A percentile compares a stretch with the other conserved stretches of the same genome.
These are phyloP conservation scores for Penicillium alfredii DNA, from an alignment of 495 filamentous ascomycete genomes.

Conservation along the genomic window DNA sequence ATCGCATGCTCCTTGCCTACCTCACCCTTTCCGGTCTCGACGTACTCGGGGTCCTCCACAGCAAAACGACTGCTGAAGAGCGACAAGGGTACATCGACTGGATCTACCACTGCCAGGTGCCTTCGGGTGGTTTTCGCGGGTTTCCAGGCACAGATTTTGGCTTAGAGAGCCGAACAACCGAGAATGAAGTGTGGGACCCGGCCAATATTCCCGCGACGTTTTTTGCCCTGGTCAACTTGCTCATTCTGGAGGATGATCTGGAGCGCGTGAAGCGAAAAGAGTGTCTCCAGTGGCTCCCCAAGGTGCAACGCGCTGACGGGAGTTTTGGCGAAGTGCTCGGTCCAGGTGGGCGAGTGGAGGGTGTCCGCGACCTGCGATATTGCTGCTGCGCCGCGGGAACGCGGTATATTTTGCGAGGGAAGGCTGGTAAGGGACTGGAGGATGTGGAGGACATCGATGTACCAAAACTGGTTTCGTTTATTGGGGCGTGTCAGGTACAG, in stretches of 20 bases:
- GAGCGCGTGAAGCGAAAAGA: constrained; percentile 58
- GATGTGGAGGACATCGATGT: constrained; percentile 70
- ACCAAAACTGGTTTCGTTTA: constrained; percentile 59
- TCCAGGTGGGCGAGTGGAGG: constrained; percentile 55
- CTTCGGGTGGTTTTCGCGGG: constrained; percentile 72
- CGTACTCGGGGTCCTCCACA: constrained; percentile 58
- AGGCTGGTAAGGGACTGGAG: constrained; percentile 44
- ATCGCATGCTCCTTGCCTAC: constrained; percentile 81
- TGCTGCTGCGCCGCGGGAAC: constrained; percentile 77
- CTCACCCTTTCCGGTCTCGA: constrained; percentile 84
- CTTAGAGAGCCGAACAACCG: constrained; percentile 31
- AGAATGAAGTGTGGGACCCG: constrained; percentile 62
- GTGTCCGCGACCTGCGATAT: constrained; percentile 78
- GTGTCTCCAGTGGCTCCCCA: constrained; percentile 67
- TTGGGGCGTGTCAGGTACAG: constrained; percentile 61
- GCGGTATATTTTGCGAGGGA: constrained; percentile 73
- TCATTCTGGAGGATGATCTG: constrained; percentile 70
- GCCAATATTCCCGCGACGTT: constrained; percentile 81
- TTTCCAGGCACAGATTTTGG: constrained; percentile 63
- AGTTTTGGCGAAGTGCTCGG: constrained; percentile 83
- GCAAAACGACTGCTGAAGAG: constrained; percentile 51
- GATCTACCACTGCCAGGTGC: constrained; percentile 71
- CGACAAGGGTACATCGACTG: constrained; percentile 57
- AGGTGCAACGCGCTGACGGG: constrained; percentile 75
- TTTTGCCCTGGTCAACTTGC: constrained; percentile 73